Conservation (phyloP, 192 early-diverging fungal species). For the Chytriomyces sp. region DNA sequence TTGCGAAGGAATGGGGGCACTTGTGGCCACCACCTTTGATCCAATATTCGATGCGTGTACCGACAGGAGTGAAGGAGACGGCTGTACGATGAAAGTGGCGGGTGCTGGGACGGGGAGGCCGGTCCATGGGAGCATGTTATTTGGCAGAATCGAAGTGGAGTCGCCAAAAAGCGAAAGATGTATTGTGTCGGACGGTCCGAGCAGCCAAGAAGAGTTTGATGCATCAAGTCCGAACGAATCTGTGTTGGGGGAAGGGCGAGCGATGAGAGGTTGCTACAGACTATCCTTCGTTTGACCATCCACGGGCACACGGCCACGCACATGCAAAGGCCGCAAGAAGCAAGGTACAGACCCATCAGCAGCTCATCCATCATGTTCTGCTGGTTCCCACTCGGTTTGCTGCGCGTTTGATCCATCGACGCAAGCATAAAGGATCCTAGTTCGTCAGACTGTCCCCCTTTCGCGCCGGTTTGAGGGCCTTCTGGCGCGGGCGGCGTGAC, state of each 20-base stretch:
- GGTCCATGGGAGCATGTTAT: neutral
- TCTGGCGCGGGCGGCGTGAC: neutral
- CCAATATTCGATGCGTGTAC: neutral
- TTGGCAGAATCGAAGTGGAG: neutral
- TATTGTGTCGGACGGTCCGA: neutral
- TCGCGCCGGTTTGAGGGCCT: neutral
- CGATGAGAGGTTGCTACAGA: neutral
- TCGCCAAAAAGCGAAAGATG: slow-evolving; percentile 19
- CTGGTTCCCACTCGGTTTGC: neutral
- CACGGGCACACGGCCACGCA: too few species aligned
- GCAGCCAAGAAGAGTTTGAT: slow-evolving; percentile 6
- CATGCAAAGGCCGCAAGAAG: too few species aligned
- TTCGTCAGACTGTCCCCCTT: neutral
- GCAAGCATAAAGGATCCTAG: neutral
- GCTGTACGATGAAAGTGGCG: neutral
- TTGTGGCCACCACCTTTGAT: neutral
- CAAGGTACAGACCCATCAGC: slow-evolving; percentile 2
- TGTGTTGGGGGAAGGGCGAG: neutral
- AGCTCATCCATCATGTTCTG: slow-evolving; percentile 19
- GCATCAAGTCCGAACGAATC: slow-evolving; percentile 19
- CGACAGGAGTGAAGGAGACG: neutral
- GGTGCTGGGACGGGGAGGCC: neutral
- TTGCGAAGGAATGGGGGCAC: neutral
- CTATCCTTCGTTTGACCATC: neutral
- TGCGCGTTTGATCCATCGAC: neutral